Evolutionary conservation across 2,329 filamentous ascomycete species (phyloP), one percentile per base, ranked within the genome.

Genomic region (Aureobasidium uvarum): DNA sequence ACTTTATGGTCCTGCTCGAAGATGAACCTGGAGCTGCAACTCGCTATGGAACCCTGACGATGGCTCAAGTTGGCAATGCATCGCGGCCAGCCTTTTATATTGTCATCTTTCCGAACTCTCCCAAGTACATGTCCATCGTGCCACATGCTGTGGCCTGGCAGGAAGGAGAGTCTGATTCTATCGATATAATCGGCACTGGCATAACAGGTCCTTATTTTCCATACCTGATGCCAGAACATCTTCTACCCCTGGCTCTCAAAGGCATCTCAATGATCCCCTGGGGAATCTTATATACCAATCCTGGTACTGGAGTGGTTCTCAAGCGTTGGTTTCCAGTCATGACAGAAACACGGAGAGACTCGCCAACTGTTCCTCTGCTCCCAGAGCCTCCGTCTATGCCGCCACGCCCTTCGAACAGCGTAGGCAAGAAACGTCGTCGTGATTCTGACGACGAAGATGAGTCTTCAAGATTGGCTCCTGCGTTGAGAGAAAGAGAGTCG

Each of bases 41-140:
- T n/a, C 48, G 60, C 20, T n/a, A 10, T 7, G 60, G 60, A 18
- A 55, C 60, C 7, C n/a, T 25, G 10, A 64, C 50, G 20, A 43
- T 64, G 48, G 50, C 18, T 36, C 18, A 45, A 33, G 16, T 13
- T 20, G 48, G 33, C 5, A 38, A 31, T 16, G 14, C 7, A 23
- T 45, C 60, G n/a, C 50, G 39, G 25, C 50, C 60, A 28, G 59
- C 59, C 18, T 64, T 64, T 31, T 64, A 64, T 23, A 36, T 64
- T 14, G 45, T 64, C 39, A 36, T 64, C 38, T 64, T 64, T 28
- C 50, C 60, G 18, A 28, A 38, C 7, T 28, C 31, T 1, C 38
- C 36, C 8, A 28, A 18, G 5, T 55, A 64, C n/a, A 39, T 64
- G 60, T 39, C 60, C 38, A 38, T 64, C 13, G 31, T 64, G 14